Evolutionary conservation across 2,329 filamentous ascomycete genomes (phyloP).

Genomic region (Aspergillus aculeatinus): DNA sequence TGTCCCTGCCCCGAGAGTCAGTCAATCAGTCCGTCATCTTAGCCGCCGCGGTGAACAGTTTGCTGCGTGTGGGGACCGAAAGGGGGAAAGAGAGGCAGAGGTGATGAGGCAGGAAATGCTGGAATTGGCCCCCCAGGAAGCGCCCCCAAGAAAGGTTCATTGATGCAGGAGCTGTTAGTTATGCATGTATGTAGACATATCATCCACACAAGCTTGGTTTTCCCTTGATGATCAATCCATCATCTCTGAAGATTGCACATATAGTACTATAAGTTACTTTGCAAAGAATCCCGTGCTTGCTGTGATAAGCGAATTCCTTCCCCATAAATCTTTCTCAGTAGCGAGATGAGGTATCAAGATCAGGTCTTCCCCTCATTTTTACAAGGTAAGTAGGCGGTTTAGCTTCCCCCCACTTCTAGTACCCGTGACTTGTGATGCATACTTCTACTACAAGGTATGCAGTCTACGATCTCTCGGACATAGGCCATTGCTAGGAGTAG

Average conservation of each 20-base stretch:
- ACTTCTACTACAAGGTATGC: background rate
- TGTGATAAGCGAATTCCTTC: no score
- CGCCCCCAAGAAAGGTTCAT: conserved; percentile 1
- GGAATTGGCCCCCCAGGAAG: conserved; percentile 5
- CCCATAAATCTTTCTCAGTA: background rate
- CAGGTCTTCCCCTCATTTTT: background rate
- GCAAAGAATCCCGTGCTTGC: background rate
- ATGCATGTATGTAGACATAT: background rate
- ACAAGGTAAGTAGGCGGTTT: background rate
- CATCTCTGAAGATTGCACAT: no score
- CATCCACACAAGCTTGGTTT: background rate
- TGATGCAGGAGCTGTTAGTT: background rate
- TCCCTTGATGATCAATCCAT: background rate
- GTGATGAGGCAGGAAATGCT: background rate
- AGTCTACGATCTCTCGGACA: background rate
- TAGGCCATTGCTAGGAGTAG: background rate
- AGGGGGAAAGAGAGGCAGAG: background rate
- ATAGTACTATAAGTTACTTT: background rate
- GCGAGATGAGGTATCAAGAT: background rate
- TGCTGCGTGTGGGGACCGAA: background rate
- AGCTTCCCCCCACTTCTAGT: background rate
- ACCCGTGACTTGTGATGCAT: background rate
- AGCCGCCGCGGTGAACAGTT: conserved; percentile 4
- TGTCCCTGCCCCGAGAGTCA: background rate
- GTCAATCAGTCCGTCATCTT: background rate